Conservation (phyloP, 371 early-diverging fungal genomes). For the Lichtheimia corymbifera region DNA sequence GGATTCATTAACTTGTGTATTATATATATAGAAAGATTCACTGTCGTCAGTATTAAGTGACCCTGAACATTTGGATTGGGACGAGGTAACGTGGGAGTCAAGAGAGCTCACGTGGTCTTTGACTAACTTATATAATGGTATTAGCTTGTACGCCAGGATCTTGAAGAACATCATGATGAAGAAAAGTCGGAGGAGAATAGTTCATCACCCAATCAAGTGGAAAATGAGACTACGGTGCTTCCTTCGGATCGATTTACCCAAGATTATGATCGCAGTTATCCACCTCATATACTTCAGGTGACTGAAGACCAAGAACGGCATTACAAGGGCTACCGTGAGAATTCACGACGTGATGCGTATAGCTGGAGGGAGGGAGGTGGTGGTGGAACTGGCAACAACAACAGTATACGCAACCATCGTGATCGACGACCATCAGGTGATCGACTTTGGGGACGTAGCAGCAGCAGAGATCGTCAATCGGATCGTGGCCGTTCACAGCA, state of each 20-base stretch:
- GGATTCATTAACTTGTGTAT: not conserved
- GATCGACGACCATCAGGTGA: constrained; percentile 3
- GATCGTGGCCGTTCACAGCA: not conserved
- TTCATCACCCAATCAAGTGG: constrained; percentile 5
- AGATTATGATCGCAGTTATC: constrained; percentile 52
- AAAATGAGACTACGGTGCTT: constrained; percentile 21
- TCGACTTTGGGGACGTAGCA: constrained; percentile 2
- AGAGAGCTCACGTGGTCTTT: no score
- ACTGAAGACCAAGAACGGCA: constrained; percentile 10
- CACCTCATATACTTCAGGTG: constrained; percentile 27
- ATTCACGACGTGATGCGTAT: constrained; percentile 6
- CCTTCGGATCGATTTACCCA: constrained; percentile 50
- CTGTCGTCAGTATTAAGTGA: not conserved
- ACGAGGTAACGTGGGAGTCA: constrained; percentile 28
- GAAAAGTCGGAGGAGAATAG: not conserved
- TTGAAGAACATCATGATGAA: constrained; percentile 11
- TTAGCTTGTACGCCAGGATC: constrained; percentile 20
- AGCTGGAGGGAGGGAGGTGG: not conserved
- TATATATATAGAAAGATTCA: not conserved
- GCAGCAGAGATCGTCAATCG: not conserved
- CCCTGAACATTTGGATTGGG: constrained; percentile 24
- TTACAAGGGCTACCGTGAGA: not conserved
- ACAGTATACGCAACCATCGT: not conserved
- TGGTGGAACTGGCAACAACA: not conserved
- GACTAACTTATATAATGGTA: constrained; percentile 20